Conservation (phyloP, 1,284 basidiomycete species). For the Cryptococcus sp. region DNA sequence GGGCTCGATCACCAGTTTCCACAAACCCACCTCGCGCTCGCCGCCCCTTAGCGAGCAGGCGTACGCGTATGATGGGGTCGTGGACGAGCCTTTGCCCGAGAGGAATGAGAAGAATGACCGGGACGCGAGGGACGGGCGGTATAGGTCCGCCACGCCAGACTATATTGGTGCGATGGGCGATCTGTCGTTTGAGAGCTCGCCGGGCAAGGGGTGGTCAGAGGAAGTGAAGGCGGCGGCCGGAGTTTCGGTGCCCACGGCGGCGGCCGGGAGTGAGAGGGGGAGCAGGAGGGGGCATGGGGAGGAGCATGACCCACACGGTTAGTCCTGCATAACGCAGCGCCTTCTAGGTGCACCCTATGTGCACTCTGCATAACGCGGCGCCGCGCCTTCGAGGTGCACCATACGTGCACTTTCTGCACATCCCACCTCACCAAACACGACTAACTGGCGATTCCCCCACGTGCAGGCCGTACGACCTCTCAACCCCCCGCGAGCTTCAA, state of each 20-base stretch:
- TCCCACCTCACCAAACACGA: no score
- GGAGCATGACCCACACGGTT: background rate
- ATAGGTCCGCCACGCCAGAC: constrained; percentile 9
- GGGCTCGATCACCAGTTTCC: constrained; percentile 12
- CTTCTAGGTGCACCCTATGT: no score
- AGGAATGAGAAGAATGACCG: no score
- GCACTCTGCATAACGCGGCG: no score
- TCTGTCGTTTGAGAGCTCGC: constrained; percentile 15
- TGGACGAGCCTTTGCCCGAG: no score
- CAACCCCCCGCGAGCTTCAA: constrained; percentile 5
- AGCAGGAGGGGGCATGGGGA: background rate
- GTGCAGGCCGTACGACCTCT: constrained; percentile 1
- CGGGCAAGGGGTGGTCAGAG: constrained; percentile 10
- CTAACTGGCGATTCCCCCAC: background rate
- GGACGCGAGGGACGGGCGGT: background rate
- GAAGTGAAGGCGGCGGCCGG: constrained; percentile 3
- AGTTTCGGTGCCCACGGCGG: no score
- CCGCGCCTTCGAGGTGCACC: no score
- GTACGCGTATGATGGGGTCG: no score
- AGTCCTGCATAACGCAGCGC: background rate
- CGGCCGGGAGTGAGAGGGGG: background rate
- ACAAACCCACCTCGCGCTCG: constrained; percentile 13
- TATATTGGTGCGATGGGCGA: constrained; percentile 16
- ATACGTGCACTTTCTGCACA: no score
- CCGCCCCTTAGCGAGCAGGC: constrained; percentile 4